Conservation (phyloP, 805 yeast species). For the Peterozyma toletana region DNA sequence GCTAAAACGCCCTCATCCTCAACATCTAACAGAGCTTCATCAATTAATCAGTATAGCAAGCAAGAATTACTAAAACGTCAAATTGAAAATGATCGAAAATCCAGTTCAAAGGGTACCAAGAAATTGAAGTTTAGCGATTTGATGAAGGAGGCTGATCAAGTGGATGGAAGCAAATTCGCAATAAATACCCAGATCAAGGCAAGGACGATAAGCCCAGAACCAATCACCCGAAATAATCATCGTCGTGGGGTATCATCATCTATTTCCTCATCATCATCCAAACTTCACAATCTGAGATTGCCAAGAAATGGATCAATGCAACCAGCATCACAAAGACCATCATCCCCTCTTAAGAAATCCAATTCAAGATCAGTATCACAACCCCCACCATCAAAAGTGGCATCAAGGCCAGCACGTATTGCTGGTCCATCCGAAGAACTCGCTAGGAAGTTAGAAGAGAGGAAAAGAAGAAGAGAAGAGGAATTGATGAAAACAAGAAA, state of each 20-base stretch:
- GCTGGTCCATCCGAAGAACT: too few relatives aligned
- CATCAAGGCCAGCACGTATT: background rate
- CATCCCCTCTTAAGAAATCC: background rate
- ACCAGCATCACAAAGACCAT: too few relatives aligned
- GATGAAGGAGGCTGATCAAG: slow-evolving; percentile 59
- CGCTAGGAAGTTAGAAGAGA: too few relatives aligned
- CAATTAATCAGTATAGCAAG: slow-evolving; percentile 9
- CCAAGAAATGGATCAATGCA: too few relatives aligned
- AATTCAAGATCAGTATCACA: background rate
- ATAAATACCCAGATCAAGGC: slow-evolving; percentile 25
- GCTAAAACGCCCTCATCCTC: slow-evolving; percentile 9
- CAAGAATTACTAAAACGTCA: slow-evolving; percentile 3
- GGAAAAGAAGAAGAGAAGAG: too few relatives aligned
- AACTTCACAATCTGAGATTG: too few relatives aligned
- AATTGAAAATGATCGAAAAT: background rate
- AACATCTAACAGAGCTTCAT: slow-evolving; percentile 3
- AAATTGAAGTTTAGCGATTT: slow-evolving; percentile 59
- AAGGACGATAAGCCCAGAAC: slow-evolving; percentile 12
- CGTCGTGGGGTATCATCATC: background rate
- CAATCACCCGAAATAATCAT: too few relatives aligned
- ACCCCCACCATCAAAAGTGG: background rate
- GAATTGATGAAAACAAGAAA: too few relatives aligned
- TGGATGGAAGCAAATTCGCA: slow-evolving; percentile 43
- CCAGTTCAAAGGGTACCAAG: slow-evolving; percentile 12
- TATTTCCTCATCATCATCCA: background rate